Conservation (phyloP, 1,139 yeast genomes). For the Blastobotrys aristatus region DNA sequence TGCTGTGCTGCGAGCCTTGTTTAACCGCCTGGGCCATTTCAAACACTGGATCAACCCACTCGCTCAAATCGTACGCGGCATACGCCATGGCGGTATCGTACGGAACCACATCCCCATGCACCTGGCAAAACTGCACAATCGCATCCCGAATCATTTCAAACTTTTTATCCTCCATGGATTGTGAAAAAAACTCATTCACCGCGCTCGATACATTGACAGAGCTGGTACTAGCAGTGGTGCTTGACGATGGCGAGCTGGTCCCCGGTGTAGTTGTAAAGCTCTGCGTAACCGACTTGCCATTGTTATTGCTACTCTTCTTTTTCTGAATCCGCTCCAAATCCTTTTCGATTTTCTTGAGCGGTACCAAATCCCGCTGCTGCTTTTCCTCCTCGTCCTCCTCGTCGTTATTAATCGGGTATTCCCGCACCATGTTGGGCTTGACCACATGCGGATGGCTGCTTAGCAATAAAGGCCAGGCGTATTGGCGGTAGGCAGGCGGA, state of each 20-base stretch:
- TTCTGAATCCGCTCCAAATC: slow-evolving; percentile 6
- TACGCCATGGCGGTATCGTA: slow-evolving; percentile 82
- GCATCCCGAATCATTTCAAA: slow-evolving; percentile 57
- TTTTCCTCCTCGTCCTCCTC: slow-evolving; percentile 9
- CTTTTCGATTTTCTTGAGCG: slow-evolving; percentile 4
- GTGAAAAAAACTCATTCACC: slow-evolving; percentile 16
- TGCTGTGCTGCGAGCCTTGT: slow-evolving; percentile 8
- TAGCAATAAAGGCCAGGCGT: slow-evolving; percentile 79
- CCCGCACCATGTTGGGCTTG: slow-evolving; percentile 64
- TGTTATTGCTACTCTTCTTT: not conserved
- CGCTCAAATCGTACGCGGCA: slow-evolving; percentile 84
- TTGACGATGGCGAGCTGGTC: slow-evolving; percentile 17
- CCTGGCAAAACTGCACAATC: slow-evolving; percentile 55
- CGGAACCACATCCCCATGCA: slow-evolving; percentile 75
- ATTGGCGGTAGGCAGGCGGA: slow-evolving; percentile 74
- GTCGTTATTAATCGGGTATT: slow-evolving; percentile 26
- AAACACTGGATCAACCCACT: slow-evolving; percentile 70
- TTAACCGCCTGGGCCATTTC: slow-evolving; percentile 17
- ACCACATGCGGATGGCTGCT: slow-evolving; percentile 81
- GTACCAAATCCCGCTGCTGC: not conserved
- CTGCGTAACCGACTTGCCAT: not conserved
- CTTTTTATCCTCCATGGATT: slow-evolving; percentile 21
- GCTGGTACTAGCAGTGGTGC: slow-evolving; percentile 4
- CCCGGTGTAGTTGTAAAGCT: slow-evolving; percentile 16
- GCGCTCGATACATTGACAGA: slow-evolving; percentile 10